Evolutionary conservation across 345 rosid species (phyloP), one percentile per base, ranked within the genome.

Genomic region (Syzygium aqueum): DNA sequence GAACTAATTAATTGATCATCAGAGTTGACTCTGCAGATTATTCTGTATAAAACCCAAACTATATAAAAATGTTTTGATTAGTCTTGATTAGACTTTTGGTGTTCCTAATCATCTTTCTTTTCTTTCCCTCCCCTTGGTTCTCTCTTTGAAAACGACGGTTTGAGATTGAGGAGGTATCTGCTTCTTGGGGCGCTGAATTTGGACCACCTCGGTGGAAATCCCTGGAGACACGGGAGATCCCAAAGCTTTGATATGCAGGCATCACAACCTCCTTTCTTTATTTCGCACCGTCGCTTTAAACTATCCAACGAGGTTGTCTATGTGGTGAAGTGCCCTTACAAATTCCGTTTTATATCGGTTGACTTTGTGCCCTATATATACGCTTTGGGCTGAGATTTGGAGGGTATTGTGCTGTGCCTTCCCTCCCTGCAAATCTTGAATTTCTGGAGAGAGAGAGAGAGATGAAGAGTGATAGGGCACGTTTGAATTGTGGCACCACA

Each of bases 181-280:
- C 11, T 16, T 30, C 77, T 3, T 65, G 11, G 77, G 77, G 21
- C 6, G 77, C 40, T 65, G 77, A 65, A 65, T 54, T 14, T 37
- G 93, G 90, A 91, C 87, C 90, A 92, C 86, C 92, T 86, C 3
- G 82, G 73, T 89, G 90, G 86, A 96, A 89, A 96, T 95, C 96
- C 96, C 97, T 87, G 52, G 88, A 90, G 94, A 95, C 97, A 95
- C 88, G 98, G 98, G 92, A 89, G 90, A 93, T 96, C 97, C 92
- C 95, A 80, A 90, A 43, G 90, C 90, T 91, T 89, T 92, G 88
- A 94, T 90, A 89, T 88, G 90, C 84, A 51, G 43, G 56, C 30
- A 50, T n/a, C 80, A 54, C 80, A 33, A 53, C 83, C 37, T 87
- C 84, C 73, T n/a, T 86, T 87, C 33, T 49, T 85, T 54, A 82